phyloP scores from a whole-genome alignment of 352 stramenopile genomes.

The Phytophthora crassamura region DNA sequence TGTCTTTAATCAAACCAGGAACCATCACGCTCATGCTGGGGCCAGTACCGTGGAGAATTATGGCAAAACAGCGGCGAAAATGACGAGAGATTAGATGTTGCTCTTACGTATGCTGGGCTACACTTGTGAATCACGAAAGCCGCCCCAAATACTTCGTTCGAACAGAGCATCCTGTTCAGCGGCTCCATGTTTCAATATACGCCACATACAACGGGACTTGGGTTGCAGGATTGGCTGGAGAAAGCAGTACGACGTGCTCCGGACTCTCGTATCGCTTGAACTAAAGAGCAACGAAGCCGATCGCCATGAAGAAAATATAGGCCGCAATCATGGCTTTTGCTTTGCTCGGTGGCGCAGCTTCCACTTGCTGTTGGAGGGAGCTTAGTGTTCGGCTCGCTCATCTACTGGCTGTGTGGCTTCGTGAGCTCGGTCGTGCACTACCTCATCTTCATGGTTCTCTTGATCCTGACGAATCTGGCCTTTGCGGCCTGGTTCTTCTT shows the following conservation, averaged over 20 bases:
- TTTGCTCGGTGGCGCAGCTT: slow-evolving; percentile 55
- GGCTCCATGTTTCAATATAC: slow-evolving; percentile 60
- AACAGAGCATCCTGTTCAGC: slow-evolving; percentile 46
- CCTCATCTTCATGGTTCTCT: slow-evolving; percentile 48
- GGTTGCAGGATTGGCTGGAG: no score
- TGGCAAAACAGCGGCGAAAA: no score
- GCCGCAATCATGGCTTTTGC: slow-evolving; percentile 42
- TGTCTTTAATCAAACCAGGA: slow-evolving; percentile 50
- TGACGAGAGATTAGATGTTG: slow-evolving; percentile 44
- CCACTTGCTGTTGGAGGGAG: slow-evolving; percentile 62
- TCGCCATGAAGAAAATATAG: slow-evolving; percentile 47
- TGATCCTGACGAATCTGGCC: slow-evolving; percentile 50
- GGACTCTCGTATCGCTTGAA: slow-evolving; percentile 38
- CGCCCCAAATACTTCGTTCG: no score
- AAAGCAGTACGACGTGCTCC: slow-evolving; percentile 19
- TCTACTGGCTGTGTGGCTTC: slow-evolving; percentile 83
- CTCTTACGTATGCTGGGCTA: no score
- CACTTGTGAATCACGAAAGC: no score
- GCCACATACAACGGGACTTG: no score
- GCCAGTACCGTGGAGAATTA: no score
- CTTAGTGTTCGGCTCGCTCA: slow-evolving; percentile 76
- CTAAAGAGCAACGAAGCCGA: slow-evolving; percentile 37
- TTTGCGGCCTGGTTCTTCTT: slow-evolving; percentile 57
- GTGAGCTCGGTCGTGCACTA: slow-evolving; percentile 26
- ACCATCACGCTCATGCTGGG: slow-evolving; percentile 43